These are phyloP conservation scores for Atalantia buxifolia DNA, from an alignment of 345 rosid species.

Conservation along the genomic window DNA sequence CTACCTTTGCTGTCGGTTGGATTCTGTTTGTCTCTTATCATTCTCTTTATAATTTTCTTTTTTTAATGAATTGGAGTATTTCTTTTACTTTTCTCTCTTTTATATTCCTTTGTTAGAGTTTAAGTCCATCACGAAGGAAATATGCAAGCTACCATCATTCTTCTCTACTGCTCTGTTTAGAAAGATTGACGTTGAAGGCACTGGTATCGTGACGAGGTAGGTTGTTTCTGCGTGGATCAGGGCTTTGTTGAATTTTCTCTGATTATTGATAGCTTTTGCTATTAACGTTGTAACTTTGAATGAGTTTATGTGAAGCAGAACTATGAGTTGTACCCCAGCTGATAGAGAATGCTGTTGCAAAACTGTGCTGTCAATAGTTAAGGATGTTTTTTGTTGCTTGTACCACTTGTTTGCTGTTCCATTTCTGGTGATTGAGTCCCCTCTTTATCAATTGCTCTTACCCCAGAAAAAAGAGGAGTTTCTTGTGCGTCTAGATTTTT, in stretches of 20 bases:
- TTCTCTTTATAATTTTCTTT: neutral
- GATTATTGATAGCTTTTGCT: neutral
- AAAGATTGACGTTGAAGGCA: conserved; percentile 59
- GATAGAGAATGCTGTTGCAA: conserved; percentile 1
- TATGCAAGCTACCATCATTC: conserved; percentile 91
- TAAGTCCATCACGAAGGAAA: conserved; percentile 67
- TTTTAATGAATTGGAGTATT: neutral
- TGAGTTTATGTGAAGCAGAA: neutral
- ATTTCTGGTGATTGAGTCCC: neutral
- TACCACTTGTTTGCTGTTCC: neutral
- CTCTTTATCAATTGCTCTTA: neutral
- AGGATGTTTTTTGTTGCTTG: neutral
- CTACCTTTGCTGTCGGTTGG: neutral
- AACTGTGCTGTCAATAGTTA: neutral
- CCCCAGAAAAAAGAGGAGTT: neutral
- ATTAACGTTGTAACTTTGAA: neutral
- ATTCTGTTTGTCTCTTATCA: neutral
- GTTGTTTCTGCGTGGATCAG: conserved; percentile 13
- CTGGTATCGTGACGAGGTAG: conserved; percentile 74
- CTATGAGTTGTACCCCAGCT: neutral
- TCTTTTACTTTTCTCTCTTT: neutral
- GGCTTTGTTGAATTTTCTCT: neutral
- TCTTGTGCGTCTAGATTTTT: neutral
- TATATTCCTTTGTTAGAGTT: conserved; percentile 40
- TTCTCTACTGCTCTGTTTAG: conserved; percentile 69